Base-by-base conservation (phyloP, 108 stramenopile species). In the Fistulifera solaris region DNA sequence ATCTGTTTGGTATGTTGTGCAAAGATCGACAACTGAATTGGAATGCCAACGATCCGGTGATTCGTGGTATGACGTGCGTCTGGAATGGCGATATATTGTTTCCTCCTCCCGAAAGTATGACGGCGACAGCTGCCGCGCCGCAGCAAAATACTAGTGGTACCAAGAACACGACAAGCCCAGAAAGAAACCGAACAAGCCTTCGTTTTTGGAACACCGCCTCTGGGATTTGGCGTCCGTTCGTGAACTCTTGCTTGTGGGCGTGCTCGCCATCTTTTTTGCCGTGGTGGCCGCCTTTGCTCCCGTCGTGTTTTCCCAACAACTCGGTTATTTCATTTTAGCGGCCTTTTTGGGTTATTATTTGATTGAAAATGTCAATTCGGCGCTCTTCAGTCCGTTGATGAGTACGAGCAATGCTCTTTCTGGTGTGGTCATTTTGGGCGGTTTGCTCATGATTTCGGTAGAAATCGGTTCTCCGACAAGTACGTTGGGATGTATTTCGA, bases 381-480 rank as follows among this genome's bases (percentile, higher is more conserved):
- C 89, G 15, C 65, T 94, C 14, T 89, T 90, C 79, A 82, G 82
- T 49, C 93, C 93, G 1, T 58, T 94, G 40, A 90, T 94, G 89
- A 74, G 78, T 59, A 84, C 80, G 24, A 90, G 86, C 53, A 94
- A 94, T 60, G 80, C 79, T 67, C 68, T 94, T 19, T 83, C 80
- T 17, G 93, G 93, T 22, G 76, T 90, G 49, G 87, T 89, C 7
- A 83, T 87, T 43, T 72, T 94, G 50, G 93, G 93, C 18, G 93
- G 93, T 56, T 80, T 94, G 62, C 66, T 82, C 24, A 87, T 84
- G 67, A 81, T 73, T n/a, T 69, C 72, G 41, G 31, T 74, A 6
- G 61, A 73, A 7, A 68, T 56, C 16, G 69, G 70, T 23, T 67
- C 72, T 14, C 52, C 75, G 11, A 59, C 85, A 21, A 77, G 83